A percentile compares a stretch with the other conserved stretches of the same genome.
Evolutionary conservation across 2,329 filamentous ascomycete species (phyloP).

Genomic region (Neonectria sp.): DNA sequence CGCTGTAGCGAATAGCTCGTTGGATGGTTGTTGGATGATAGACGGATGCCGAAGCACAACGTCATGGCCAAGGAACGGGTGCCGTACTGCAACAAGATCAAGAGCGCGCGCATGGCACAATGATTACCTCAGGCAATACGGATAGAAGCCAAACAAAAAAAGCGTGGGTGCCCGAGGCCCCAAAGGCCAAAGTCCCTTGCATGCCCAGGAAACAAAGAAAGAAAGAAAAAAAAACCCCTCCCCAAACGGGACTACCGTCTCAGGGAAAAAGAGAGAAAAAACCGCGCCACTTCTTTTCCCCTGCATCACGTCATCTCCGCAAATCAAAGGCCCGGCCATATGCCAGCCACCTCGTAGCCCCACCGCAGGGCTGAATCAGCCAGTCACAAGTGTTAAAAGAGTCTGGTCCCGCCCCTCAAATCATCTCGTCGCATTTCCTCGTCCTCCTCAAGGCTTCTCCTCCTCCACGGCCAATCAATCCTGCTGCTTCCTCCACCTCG

Average conservation of each 20-base stretch:
- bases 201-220: not conserved
- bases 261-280: slow-evolving; percentile 22
- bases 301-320: slow-evolving; percentile 50
- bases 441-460: slow-evolving; percentile 56
- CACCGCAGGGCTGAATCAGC: slow-evolving; percentile 63
- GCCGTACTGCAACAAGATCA: not conserved
- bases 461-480: slow-evolving; percentile 65
- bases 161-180: slow-evolving; percentile 2
- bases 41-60: slow-evolving; percentile 2
- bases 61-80: not conserved
- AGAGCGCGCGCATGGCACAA: not conserved
- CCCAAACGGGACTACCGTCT: slow-evolving; percentile 20
- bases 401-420: slow-evolving; percentile 65
- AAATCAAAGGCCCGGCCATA: slow-evolving; percentile 49
- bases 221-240: slow-evolving; percentile 13
- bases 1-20: not conserved
- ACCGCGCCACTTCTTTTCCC: slow-evolving; percentile 38
- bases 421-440: slow-evolving; percentile 65
- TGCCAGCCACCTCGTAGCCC: slow-evolving; percentile 50
- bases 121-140: not conserved
- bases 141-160: not conserved
- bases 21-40: slow-evolving; percentile 1
- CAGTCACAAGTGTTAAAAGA: slow-evolving; percentile 65
- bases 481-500: slow-evolving; percentile 58
- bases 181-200: not conserved